phyloP scores from a whole-genome alignment of 208 protist species.

The Trypanosoma theileri region DNA sequence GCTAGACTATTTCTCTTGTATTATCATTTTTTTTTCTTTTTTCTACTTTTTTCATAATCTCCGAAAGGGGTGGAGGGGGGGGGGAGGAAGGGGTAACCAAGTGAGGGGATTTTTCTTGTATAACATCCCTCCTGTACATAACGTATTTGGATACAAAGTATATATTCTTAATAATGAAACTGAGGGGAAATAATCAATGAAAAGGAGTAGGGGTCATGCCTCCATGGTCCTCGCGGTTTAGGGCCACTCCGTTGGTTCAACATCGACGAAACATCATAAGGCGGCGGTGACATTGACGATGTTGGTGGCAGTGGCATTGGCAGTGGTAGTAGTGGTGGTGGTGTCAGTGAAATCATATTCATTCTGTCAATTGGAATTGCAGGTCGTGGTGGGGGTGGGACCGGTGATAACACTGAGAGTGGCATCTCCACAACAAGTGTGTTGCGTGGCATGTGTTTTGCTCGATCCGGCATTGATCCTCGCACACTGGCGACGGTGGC shows the following conservation, averaged over 20 bases:
- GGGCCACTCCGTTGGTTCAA: background rate
- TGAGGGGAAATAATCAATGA: background rate
- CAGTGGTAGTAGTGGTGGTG: no score
- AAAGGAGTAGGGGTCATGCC: slow-evolving; percentile 17
- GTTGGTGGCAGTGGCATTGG: no score
- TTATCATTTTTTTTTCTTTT: background rate
- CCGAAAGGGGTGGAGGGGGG: background rate
- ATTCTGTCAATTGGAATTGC: background rate
- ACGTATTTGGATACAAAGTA: no score
- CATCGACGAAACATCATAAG: no score
- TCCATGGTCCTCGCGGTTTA: slow-evolving; percentile 4
- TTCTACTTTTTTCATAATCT: background rate
- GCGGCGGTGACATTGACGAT: no score
- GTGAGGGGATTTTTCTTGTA: slow-evolving; percentile 1
- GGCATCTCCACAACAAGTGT: slow-evolving; percentile 65
- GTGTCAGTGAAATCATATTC: background rate
- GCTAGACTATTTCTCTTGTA: background rate
- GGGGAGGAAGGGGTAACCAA: background rate
- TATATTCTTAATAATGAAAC: slow-evolving; percentile 6
- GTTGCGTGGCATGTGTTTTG: slow-evolving; percentile 67
- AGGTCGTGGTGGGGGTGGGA: slow-evolving; percentile 9
- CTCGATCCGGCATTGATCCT: slow-evolving; percentile 25
- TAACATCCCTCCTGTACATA: background rate
- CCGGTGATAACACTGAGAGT: slow-evolving; percentile 4
- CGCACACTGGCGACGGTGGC: slow-evolving; percentile 33